A percentile compares a stretch with the other conserved stretches of the same genome.
phyloP scores from a whole-genome alignment of 352 stramenopile genomes.

The Vaucheria bursata region DNA sequence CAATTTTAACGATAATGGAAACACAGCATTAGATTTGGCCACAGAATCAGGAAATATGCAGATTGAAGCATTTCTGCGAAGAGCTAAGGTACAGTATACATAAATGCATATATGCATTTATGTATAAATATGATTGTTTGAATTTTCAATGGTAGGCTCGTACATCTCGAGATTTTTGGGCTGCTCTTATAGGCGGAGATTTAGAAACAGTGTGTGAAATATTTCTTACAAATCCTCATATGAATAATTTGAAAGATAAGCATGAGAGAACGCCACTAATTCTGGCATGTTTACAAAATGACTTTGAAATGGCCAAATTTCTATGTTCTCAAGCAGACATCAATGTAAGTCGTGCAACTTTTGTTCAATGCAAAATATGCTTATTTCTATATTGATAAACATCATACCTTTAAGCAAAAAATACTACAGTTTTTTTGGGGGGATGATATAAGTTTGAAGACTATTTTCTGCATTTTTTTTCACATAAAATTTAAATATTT shows the following conservation, averaged over 20 bases:
- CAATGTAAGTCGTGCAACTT: conserved; percentile 12
- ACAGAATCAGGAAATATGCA: background rate
- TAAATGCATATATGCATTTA: background rate
- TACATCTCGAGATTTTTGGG: conserved; percentile 10
- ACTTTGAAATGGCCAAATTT: background rate
- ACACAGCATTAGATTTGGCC: conserved; percentile 6
- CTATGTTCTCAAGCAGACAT: background rate
- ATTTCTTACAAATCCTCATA: background rate
- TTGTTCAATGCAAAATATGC: no score
- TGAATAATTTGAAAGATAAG: background rate
- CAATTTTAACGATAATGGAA: conserved; percentile 2
- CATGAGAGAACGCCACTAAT: background rate
- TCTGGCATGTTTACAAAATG: background rate
- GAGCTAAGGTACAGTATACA: conserved; percentile 2
- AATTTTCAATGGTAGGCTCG: no score
- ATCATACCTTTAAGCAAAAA: no score
- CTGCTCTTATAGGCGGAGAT: background rate
- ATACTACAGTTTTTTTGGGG: no score
- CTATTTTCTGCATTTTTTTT: no score
- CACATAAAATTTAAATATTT: no score
- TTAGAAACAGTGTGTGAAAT: background rate
- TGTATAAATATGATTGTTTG: no score
- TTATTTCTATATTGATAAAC: no score
- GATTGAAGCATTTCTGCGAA: conserved; percentile 9
- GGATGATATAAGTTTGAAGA: no score